These are phyloP conservation scores for Pouteria glomerata DNA, from an alignment of 148 eudicot genomes.

Conservation along the genomic window DNA sequence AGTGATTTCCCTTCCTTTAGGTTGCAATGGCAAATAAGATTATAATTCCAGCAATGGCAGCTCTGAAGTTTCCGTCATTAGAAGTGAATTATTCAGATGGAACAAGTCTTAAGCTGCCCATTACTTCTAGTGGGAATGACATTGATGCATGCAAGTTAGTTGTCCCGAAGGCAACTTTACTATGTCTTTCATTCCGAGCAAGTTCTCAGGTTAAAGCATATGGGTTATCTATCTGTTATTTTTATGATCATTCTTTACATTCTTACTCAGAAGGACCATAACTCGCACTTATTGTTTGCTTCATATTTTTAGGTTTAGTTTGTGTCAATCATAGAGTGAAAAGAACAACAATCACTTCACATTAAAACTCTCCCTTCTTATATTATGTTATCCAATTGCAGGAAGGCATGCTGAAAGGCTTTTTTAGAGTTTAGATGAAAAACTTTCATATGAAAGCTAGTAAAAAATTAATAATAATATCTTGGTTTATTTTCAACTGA, in stretches of 20 bases:
- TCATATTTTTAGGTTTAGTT: neutral
- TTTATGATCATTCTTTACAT: neutral
- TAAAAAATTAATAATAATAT: neutral
- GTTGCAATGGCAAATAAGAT: constrained; percentile 74
- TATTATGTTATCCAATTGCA: neutral
- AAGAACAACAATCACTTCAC: too few relatives aligned
- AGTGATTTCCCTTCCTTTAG: constrained; percentile 33
- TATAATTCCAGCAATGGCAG: constrained; percentile 63
- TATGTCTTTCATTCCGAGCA: constrained; percentile 84
- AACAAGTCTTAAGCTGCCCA: constrained; percentile 53
- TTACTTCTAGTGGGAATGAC: constrained; percentile 34
- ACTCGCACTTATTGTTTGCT: neutral
- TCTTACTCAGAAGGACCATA: neutral
- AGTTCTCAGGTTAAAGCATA: constrained; percentile 63
- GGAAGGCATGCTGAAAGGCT: neutral
- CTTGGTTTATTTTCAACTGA: too few relatives aligned
- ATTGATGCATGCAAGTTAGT: constrained; percentile 26
- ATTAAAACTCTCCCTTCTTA: too few relatives aligned
- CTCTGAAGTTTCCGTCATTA: constrained; percentile 72
- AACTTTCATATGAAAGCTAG: neutral
- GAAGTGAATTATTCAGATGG: constrained; percentile 71
- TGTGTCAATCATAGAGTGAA: too few relatives aligned
- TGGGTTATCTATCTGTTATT: neutral
- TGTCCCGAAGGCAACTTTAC: constrained; percentile 60
- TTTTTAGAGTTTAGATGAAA: neutral